phyloP scores from a whole-genome alignment of 2,329 filamentous ascomycete species.

The Epichloe brachyelytri region DNA sequence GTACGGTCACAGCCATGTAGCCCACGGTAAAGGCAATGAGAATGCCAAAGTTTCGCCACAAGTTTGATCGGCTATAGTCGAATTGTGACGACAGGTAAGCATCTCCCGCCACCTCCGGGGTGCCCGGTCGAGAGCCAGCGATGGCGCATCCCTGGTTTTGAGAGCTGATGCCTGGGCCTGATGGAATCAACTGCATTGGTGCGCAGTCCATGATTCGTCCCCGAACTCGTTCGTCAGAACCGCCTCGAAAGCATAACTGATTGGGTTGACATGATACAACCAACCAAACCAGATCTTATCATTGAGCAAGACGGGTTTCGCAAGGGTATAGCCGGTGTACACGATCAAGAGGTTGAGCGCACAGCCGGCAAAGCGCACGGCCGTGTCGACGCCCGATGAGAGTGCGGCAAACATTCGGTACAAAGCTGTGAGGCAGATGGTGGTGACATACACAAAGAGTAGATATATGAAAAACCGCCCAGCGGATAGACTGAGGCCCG shows the following conservation, averaged over 20 bases:
- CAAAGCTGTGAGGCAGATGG: constrained; percentile 51
- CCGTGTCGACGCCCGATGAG: constrained; percentile 3
- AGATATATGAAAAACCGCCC: constrained; percentile 34
- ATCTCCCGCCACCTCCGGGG: constrained; percentile 33
- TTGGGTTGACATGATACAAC: constrained; percentile 54
- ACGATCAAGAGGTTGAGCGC: constrained; percentile 37
- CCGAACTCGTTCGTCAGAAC: constrained; percentile 56
- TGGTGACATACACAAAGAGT: constrained; percentile 35
- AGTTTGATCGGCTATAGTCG: constrained; percentile 38
- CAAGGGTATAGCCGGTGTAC: constrained; percentile 37
- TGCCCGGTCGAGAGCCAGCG: constrained; percentile 34
- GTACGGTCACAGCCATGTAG: constrained; percentile 58
- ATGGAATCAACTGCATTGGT: constrained; percentile 31
- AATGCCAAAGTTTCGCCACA: constrained; percentile 64
- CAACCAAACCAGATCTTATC: constrained; percentile 50
- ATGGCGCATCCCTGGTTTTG: constrained; percentile 36
- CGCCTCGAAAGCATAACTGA: constrained; percentile 53
- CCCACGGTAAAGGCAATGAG: constrained; percentile 59
- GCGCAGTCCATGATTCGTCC: constrained; percentile 31
- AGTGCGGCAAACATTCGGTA: constrained; percentile 28
- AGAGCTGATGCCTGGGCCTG: constrained; percentile 25
- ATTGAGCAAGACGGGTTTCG: constrained; percentile 37
- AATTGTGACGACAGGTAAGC: constrained; percentile 39
- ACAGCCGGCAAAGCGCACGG: constrained; percentile 31
- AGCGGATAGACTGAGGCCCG: constrained; percentile 24